Conservation (phyloP, 257 asterid species). For the Parsonsia alboflavescens region DNA sequence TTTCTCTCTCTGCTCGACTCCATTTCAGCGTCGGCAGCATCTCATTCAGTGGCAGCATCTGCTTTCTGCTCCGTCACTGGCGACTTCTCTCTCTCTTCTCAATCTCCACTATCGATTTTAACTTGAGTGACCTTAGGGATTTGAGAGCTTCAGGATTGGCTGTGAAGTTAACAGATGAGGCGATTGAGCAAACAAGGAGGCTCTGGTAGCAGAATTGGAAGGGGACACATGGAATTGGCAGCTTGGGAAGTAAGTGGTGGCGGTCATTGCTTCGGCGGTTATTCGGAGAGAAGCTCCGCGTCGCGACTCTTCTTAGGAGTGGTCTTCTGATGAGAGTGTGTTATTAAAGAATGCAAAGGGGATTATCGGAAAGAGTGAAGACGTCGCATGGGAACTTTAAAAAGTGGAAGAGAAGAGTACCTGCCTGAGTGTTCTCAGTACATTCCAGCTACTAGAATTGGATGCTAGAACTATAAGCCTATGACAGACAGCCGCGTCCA, state of each 20-base stretch:
- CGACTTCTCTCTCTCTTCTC: no score
- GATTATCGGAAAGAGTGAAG: conserved; percentile 5
- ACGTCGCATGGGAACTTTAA: conserved; percentile 28
- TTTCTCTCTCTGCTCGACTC: no score
- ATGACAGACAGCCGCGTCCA: no score
- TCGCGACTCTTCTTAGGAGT: neutral
- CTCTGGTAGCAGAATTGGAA: conserved; percentile 30
- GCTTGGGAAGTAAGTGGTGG: conserved; percentile 47
- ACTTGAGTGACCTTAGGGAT: conserved; percentile 25
- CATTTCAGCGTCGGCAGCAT: no score
- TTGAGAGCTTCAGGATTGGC: conserved; percentile 31
- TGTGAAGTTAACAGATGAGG: conserved; percentile 35
- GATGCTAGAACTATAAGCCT: no score
- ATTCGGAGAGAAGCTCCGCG: neutral
- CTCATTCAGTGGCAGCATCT: no score
- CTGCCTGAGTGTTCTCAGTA: conserved; percentile 26
- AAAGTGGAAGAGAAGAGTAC: conserved; percentile 9
- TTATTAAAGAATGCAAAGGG: neutral
- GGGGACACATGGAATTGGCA: conserved; percentile 30
- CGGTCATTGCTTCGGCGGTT: conserved; percentile 48
- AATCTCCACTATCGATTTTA: no score
- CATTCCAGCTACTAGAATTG: conserved; percentile 31
- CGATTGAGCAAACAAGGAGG: conserved; percentile 39
- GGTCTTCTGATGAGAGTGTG: neutral
- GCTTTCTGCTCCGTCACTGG: no score